Evolutionary conservation across 2,329 filamentous ascomycete species (phyloP).

Genomic region (Diaporthe amygdali): DNA sequence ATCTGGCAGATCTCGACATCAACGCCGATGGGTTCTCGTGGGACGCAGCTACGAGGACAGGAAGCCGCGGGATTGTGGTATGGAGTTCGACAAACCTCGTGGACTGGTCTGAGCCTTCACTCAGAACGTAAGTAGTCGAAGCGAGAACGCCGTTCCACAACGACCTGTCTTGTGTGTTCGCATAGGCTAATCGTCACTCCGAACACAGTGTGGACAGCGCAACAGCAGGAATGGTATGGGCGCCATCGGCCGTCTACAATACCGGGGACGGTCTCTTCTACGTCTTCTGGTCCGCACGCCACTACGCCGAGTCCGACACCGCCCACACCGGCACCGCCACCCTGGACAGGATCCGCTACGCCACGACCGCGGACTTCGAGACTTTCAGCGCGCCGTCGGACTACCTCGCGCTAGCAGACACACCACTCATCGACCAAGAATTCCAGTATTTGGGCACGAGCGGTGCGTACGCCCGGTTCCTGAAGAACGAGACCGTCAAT

Average conservation of each 20-base stretch:
- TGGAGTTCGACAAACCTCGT: constrained; percentile 42
- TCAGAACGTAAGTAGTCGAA: constrained; percentile 28
- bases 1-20: constrained; percentile 39
- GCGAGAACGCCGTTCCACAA: not conserved
- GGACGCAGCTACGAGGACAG: constrained; percentile 40
- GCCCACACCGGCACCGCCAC: constrained; percentile 48
- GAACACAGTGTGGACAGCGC: constrained; percentile 35
- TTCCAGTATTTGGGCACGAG: constrained; percentile 48
- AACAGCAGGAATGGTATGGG: constrained; percentile 44
- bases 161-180: not conserved
- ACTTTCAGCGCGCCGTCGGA: constrained; percentile 50
- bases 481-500: constrained; percentile 55
- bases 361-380: constrained; percentile 54
- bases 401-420: constrained; percentile 46
- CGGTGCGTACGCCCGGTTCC: constrained; percentile 49
- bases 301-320: constrained; percentile 48
- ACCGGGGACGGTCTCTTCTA: constrained; percentile 44
- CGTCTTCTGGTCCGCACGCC: constrained; percentile 53
- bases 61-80: constrained; percentile 41
- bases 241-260: constrained; percentile 43
- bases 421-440: constrained; percentile 54
- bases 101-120: constrained; percentile 37
- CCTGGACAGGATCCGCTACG: constrained; percentile 51
- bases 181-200: not conserved
- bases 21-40: constrained; percentile 40